Evolutionary conservation across 352 stramenopile species (phyloP), one percentile per base, ranked within the genome.

Genomic region (Phytophthora kernoviae): DNA sequence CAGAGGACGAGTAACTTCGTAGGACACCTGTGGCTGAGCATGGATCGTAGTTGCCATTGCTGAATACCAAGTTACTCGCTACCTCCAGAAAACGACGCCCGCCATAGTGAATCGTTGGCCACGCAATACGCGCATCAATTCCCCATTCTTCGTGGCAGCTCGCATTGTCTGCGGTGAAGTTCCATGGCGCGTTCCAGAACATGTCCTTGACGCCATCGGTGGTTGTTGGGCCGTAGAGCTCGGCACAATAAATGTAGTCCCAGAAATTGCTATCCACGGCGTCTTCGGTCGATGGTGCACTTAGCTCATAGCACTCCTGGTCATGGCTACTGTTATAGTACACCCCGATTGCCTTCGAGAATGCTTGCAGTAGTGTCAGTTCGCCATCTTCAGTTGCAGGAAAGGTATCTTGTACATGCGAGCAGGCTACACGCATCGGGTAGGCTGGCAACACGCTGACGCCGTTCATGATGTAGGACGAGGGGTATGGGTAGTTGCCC

Each of bases 31-130:
- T 88, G 26, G 76, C 79, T 12, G 64, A 75, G 83, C 87, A 97
- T 17, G 91, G 91, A 62, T 98, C 90, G 18, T 90, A 78, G 36
- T 94, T 75, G 40, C 88, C 91, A 62, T 97, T 96, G 33, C 80
- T 93, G 55, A 97, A 96, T n/a, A 97, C 77, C 51, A 98, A 93
- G 65, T 97, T 97, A 53, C 83, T 94, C 26, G 68, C 53, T 11
- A 49, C 42, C 6, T 63, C 34, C 15, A 87, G 24, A 5, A 62
- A 62, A 11, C 65, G 61, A 11, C 61, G 71, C 40, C 66, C 73
- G 44, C 77, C 80, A 52, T 73, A 90, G 42, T 81, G 50, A 15
- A 61, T 79, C 18, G 69, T 54, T 0, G 73, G 68, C 73, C 73
- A 90, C 15, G 46, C 44, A 15, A 68, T 66, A 12, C 61, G 54